phyloP scores from a whole-genome alignment of 2,329 filamentous ascomycete genomes.

The Talaromyces pinophilus region DNA sequence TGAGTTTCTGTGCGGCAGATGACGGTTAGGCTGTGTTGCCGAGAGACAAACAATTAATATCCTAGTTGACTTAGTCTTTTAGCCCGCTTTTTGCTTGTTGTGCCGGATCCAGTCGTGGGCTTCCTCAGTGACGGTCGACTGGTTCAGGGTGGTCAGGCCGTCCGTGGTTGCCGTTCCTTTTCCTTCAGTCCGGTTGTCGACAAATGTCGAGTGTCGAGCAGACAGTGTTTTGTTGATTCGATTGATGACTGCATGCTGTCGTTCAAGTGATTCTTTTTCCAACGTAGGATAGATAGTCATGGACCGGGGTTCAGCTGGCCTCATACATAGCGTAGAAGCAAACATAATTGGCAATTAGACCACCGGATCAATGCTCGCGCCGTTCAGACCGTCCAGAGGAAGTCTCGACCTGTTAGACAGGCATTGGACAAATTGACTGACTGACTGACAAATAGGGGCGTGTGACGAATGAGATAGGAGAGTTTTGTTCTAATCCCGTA shows the following conservation, averaged over 20 bases:
- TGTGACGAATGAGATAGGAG: constrained; percentile 5
- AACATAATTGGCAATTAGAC: background rate
- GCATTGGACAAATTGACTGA: background rate
- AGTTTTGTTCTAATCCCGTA: constrained; percentile 9
- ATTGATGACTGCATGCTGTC: background rate
- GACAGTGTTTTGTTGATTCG: background rate
- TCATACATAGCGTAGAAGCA: background rate
- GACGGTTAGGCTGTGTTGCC: constrained; percentile 15
- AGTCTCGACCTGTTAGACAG: constrained; percentile 10
- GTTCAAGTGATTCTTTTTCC: background rate
- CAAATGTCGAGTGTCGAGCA: background rate
- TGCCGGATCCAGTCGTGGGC: constrained; percentile 9
- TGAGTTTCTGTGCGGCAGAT: background rate
- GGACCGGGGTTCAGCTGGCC: background rate
- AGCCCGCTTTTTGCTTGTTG: constrained; percentile 17
- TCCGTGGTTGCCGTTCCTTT: background rate
- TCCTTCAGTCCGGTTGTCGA: background rate
- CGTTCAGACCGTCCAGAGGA: background rate
- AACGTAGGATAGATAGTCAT: background rate
- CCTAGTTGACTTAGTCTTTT: background rate
- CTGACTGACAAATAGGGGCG: background rate
- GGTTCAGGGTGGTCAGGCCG: constrained; percentile 1
- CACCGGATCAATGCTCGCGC: background rate
- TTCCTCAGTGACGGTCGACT: background rate
- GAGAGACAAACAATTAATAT: constrained; percentile 11